A percentile compares a stretch with the other conserved stretches of the same genome.
These are phyloP conservation scores for Collybia sp. DNA, from an alignment of 768 basidiomycete species.

Conservation along the genomic window DNA sequence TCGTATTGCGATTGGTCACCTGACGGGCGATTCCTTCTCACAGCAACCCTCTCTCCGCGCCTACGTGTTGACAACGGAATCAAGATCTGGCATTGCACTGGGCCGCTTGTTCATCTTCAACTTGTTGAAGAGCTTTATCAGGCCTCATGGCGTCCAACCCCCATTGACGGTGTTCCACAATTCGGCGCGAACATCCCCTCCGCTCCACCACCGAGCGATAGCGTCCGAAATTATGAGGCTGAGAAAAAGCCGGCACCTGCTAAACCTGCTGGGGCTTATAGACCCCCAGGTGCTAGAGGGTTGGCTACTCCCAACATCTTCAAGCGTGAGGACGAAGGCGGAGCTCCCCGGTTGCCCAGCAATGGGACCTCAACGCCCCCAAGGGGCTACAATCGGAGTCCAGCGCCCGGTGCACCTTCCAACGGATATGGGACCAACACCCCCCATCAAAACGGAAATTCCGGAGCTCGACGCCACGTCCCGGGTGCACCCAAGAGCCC, in stretches of 20 bases:
- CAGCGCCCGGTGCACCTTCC: conserved; percentile 42
- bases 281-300: conserved; percentile 91
- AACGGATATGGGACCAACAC: conserved; percentile 21
- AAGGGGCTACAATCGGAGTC: conserved; percentile 53
- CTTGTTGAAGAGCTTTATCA: conserved; percentile 87
- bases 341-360: conserved; percentile 45
- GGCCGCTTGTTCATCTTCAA: conserved; percentile 83
- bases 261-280: conserved; percentile 83
- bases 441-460: conserved; percentile 25
- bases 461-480: conserved; percentile 52
- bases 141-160: conserved; percentile 74
- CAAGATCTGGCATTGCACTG: conserved; percentile 93
- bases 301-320: conserved; percentile 83
- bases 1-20: conserved; percentile 95
- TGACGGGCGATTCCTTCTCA: conserved; percentile 88
- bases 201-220: conserved; percentile 61
- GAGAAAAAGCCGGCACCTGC: conserved; percentile 49
- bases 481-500: conserved; percentile 66
- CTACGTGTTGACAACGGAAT: conserved; percentile 96
- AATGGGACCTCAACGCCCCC: conserved; percentile 56
- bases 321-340: conserved; percentile 90
- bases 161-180: conserved; percentile 56
- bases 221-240: conserved; percentile 44
- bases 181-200: conserved; percentile 67
- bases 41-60: conserved; percentile 93